A percentile compares a stretch with the other conserved stretches of the same genome.
Evolutionary conservation across 768 basidiomycete genomes (phyloP).

Genomic region (Royoungia palumana): DNA sequence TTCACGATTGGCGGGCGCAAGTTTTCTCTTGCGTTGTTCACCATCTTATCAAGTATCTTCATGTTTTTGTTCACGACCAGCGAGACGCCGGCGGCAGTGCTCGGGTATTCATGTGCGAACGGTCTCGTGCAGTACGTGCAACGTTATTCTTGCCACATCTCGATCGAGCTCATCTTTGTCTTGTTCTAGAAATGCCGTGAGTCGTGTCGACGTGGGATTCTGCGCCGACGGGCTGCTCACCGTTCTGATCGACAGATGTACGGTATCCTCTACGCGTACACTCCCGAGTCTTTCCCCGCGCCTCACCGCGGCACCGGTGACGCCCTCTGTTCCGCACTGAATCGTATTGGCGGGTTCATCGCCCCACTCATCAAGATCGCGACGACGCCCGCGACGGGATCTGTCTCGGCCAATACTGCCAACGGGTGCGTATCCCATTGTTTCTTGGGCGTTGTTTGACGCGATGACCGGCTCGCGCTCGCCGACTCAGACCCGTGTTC

Average conservation of each 20-base stretch:
- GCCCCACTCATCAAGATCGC: conserved; percentile 49
- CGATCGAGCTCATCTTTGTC: not conserved
- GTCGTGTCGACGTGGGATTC: not conserved
- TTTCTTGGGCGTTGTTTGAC: not conserved
- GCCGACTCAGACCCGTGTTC: conserved; percentile 39
- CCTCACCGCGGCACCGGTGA: conserved; percentile 56
- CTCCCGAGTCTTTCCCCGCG: conserved; percentile 58
- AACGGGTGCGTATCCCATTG: conserved; percentile 32
- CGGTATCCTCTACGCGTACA: conserved; percentile 54
- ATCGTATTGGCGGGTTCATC: conserved; percentile 46
- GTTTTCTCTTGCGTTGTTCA: conserved; percentile 44
- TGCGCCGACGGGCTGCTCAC: not conserved
- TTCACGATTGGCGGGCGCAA: conserved; percentile 45
- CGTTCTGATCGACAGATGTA: conserved; percentile 38
- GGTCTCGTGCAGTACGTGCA: conserved; percentile 39
- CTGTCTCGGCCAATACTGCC: conserved; percentile 28
- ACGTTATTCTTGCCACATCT: not conserved
- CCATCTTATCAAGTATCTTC: conserved; percentile 44
- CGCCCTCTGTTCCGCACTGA: conserved; percentile 46
- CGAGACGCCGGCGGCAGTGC: conserved; percentile 35
- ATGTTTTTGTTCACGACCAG: conserved; percentile 53
- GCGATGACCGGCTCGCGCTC: not conserved
- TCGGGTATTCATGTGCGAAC: conserved; percentile 46
- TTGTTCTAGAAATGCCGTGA: conserved; percentile 35
- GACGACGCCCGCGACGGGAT: conserved; percentile 35